phyloP scores from a whole-genome alignment of 257 asterid genomes.

The Fraxinus excelsior region DNA sequence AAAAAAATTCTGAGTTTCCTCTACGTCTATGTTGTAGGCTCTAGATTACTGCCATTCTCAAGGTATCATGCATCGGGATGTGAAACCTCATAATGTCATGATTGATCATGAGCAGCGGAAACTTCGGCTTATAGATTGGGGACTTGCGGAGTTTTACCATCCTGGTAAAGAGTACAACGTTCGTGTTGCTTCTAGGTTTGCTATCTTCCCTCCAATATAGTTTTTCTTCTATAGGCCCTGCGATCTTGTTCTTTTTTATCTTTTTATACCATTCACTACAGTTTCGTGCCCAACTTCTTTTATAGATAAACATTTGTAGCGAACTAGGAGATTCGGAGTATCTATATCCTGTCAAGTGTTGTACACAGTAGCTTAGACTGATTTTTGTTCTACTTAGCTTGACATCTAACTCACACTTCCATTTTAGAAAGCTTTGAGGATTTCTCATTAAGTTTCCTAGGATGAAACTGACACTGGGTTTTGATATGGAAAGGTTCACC shows the following conservation, averaged over 20 bases:
- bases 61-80: slow-evolving; percentile 77
- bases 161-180: slow-evolving; percentile 69
- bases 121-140: slow-evolving; percentile 65
- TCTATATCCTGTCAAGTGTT: background rate
- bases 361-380: background rate
- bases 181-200: slow-evolving; percentile 66
- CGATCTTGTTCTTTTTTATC: background rate
- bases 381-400: background rate
- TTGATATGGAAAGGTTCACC: background rate
- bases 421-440: background rate
- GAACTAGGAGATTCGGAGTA: background rate
- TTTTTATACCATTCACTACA: background rate
- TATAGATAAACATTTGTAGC: background rate
- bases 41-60: slow-evolving; percentile 68
- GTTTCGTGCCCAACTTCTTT: background rate
- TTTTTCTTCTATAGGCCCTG: background rate
- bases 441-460: background rate
- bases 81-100: slow-evolving; percentile 72
- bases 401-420: background rate
- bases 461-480: background rate
- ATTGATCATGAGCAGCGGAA: slow-evolving; percentile 65
- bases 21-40: slow-evolving; percentile 36
- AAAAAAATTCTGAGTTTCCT: background rate
- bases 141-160: slow-evolving; percentile 69
- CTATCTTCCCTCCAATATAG: slow-evolving; percentile 24